These are phyloP conservation scores for Quillaja saponaria DNA, from an alignment of 306 rosid species.

Conservation along the genomic window DNA sequence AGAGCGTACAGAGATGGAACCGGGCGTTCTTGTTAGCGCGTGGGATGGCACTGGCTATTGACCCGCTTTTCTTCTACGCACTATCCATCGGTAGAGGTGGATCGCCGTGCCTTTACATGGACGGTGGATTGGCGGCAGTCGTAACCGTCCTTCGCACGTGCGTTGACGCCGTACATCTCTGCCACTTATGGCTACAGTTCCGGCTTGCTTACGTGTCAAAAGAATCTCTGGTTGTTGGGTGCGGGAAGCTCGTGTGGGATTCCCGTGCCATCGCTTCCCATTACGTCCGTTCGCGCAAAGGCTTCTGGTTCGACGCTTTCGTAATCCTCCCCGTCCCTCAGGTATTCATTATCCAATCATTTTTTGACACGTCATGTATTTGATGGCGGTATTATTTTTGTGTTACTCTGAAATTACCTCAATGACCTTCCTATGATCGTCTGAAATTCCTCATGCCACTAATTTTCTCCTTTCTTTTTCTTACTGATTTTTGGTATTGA, in stretches of 20 bases:
- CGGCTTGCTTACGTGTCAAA: conserved; percentile 80
- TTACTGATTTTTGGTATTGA: no score
- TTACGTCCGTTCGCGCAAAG: conserved; percentile 63
- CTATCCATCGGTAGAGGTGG: conserved; percentile 85
- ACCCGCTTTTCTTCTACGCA: conserved; percentile 87
- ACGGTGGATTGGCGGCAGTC: conserved; percentile 69
- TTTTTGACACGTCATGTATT: no score
- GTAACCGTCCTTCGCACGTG: conserved; percentile 70
- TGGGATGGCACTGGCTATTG: conserved; percentile 83
- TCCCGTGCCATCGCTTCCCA: conserved; percentile 75
- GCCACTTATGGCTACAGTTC: conserved; percentile 89
- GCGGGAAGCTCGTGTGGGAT: conserved; percentile 99
- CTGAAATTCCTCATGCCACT: no score
- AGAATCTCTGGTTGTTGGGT: conserved; percentile 87
- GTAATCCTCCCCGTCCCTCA: conserved; percentile 91
- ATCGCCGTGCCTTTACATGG: conserved; percentile 89
- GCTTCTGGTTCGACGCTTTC: conserved; percentile 94
- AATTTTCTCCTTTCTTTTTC: no score
- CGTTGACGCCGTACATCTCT: conserved; percentile 71
- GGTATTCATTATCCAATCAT: conserved; percentile 35
- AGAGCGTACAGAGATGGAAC: conserved; percentile 87
- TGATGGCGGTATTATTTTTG: no score
- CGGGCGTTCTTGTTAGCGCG: conserved; percentile 77
- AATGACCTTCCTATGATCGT: no score
- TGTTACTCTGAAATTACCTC: no score